phyloP scores from a whole-genome alignment of 2,329 filamentous ascomycete genomes.

The Aspergillus brasiliensis region DNA sequence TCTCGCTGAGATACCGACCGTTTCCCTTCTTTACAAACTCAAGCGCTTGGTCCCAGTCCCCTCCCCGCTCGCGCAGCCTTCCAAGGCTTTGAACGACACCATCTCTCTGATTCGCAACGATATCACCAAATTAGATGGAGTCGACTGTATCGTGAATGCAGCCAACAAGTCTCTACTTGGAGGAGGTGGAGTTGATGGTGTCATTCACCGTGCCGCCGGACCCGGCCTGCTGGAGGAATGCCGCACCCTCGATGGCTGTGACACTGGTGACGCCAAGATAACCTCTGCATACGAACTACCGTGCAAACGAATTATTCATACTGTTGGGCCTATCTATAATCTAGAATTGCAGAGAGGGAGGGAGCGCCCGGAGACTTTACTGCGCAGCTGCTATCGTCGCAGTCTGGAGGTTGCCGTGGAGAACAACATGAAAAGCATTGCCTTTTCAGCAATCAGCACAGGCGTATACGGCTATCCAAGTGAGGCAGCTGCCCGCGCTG shows the following conservation, averaged over 20 bases:
- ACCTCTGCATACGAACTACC: slow-evolving; percentile 77
- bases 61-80: slow-evolving; percentile 40
- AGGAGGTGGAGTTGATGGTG: slow-evolving; percentile 87
- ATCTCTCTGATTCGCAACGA: slow-evolving; percentile 73
- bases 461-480: slow-evolving; percentile 89
- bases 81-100: slow-evolving; percentile 51
- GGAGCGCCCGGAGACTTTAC: slow-evolving; percentile 41
- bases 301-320: slow-evolving; percentile 79
- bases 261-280: slow-evolving; percentile 79
- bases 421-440: slow-evolving; percentile 69
- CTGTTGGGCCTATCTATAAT: slow-evolving; percentile 81
- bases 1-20: slow-evolving; percentile 42
- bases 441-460: slow-evolving; percentile 83
- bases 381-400: slow-evolving; percentile 68
- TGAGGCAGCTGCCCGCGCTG: slow-evolving; percentile 69
- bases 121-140: slow-evolving; percentile 71
- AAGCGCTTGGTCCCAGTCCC: slow-evolving; percentile 49
- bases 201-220: slow-evolving; percentile 84
- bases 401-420: slow-evolving; percentile 72
- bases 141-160: slow-evolving; percentile 90
- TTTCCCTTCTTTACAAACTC: slow-evolving; percentile 66
- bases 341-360: slow-evolving; percentile 38
- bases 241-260: slow-evolving; percentile 68
- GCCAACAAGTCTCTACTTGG: slow-evolving; percentile 78
- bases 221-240: slow-evolving; percentile 70